A percentile compares a stretch with the other conserved stretches of the same genome.
phyloP scores from a whole-genome alignment of 495 filamentous ascomycete genomes.

The Penicillium cinerascens region DNA sequence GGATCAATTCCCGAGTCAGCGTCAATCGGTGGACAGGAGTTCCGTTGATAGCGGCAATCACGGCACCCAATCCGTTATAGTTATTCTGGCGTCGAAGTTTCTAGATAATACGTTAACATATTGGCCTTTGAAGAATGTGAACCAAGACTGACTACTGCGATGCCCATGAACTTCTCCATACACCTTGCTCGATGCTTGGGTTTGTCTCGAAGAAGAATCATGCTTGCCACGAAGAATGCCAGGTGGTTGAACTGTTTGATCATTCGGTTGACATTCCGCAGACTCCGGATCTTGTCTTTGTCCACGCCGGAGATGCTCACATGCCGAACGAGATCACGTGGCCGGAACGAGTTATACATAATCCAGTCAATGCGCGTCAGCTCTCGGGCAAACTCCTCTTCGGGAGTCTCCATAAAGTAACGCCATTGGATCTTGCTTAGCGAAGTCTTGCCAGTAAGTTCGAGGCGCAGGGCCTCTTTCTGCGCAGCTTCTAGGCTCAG shows the following conservation, averaged over 20 bases:
- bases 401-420: conserved; percentile 72
- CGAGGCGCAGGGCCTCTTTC: conserved; percentile 62
- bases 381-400: conserved; percentile 83
- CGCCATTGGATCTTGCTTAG: conserved; percentile 80
- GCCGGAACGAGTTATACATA: conserved; percentile 94
- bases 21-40: conserved; percentile 81
- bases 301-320: conserved; percentile 68
- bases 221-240: conserved; percentile 84
- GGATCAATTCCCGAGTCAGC: conserved; percentile 77
- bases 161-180: conserved; percentile 90
- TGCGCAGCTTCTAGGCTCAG: conserved; percentile 69
- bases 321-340: conserved; percentile 87
- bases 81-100: conserved; percentile 90
- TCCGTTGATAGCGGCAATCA: conserved; percentile 89
- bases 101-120: conserved; percentile 22
- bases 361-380: conserved; percentile 95
- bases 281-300: conserved; percentile 72
- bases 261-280: conserved; percentile 88
- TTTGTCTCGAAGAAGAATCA: conserved; percentile 90
- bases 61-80: conserved; percentile 90
- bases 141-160: conserved; percentile 57
- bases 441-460: conserved; percentile 54
- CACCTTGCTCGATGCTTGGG: conserved; percentile 88
- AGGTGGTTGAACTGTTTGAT: conserved; percentile 95
- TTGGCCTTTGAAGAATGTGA: not conserved